Conservation (phyloP, 352 stramenopile genomes). For the Pythium pyrilobum region DNA sequence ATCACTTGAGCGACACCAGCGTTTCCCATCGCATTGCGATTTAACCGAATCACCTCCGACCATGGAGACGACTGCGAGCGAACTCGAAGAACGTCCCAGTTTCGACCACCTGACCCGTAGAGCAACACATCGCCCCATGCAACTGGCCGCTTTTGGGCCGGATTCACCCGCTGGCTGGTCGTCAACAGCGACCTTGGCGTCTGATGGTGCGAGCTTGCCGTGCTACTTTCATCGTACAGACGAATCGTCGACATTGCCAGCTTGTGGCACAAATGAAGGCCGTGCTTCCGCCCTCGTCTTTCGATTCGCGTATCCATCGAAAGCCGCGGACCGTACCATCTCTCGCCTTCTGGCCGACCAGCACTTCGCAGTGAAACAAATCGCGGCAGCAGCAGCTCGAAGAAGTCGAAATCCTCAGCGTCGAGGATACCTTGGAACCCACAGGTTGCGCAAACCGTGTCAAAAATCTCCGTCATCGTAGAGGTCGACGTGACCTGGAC, state of each 20-base stretch:
- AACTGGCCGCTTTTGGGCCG: conserved; percentile 73
- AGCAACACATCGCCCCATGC: conserved; percentile 71
- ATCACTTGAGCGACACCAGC: conserved; percentile 83
- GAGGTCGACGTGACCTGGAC: conserved; percentile 51
- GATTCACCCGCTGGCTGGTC: conserved; percentile 72
- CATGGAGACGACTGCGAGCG: conserved; percentile 70
- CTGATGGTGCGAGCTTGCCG: conserved; percentile 75
- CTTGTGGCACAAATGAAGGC: conserved; percentile 82
- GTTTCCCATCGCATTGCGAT: conserved; percentile 87
- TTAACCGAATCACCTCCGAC: conserved; percentile 82
- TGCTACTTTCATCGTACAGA: conserved; percentile 84
- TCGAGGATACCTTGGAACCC: conserved; percentile 71
- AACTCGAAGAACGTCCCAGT: conserved; percentile 81
- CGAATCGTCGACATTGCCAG: conserved; percentile 86
- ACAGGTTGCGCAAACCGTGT: conserved; percentile 69
- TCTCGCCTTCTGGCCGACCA: conserved; percentile 72
- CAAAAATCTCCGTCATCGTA: conserved; percentile 70
- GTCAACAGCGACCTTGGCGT: conserved; percentile 68
- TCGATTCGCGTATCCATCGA: conserved; percentile 55
- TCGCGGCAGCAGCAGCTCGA: conserved; percentile 70
- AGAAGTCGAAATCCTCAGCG: conserved; percentile 80
- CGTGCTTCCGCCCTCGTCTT: conserved; percentile 52
- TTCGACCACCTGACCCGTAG: conserved; percentile 69
- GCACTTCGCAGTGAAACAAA: conserved; percentile 85
- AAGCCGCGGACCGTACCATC: conserved; percentile 78